Conservation (phyloP, 2,329 filamentous ascomycete species). For the Aspergillus sp. region DNA sequence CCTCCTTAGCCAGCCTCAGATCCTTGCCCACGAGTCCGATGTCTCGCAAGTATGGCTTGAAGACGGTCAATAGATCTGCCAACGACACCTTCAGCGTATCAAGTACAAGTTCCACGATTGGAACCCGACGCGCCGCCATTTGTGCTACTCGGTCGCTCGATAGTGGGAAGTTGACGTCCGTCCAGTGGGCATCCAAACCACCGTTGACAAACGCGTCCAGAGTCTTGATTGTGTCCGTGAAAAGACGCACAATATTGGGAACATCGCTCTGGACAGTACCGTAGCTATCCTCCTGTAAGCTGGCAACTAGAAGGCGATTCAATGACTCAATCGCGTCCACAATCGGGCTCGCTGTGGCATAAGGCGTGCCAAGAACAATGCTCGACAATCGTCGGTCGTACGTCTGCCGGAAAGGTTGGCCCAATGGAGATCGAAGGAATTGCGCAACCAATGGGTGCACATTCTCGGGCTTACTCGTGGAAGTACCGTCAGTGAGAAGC, state of each 20-base stretch:
- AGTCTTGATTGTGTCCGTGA: conserved; percentile 60
- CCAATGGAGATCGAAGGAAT: conserved; percentile 48
- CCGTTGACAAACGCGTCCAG: conserved; percentile 58
- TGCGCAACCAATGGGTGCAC: conserved; percentile 42
- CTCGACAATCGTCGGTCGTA: conserved; percentile 58
- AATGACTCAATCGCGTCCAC: conserved; percentile 64
- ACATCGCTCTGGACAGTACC: conserved; percentile 83
- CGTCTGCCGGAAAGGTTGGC: conserved; percentile 61
- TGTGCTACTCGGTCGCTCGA: conserved; percentile 22
- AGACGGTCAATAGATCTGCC: conserved; percentile 57
- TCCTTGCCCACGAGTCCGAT: conserved; percentile 64
- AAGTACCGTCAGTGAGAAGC: conserved; percentile 22
- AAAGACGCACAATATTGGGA: conserved; percentile 61
- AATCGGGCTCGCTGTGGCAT: conserved; percentile 60
- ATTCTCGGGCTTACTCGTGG: conserved; percentile 41
- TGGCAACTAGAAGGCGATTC: conserved; percentile 60
- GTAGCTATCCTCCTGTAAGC: conserved; percentile 70
- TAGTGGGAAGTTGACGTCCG: conserved; percentile 55
- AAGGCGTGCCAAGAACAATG: conserved; percentile 65
- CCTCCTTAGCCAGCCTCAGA: conserved; percentile 64
- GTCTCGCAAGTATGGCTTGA: conserved; percentile 65
- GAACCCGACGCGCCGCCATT: conserved; percentile 34
- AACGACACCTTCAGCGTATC: conserved; percentile 58
- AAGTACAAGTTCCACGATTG: conserved; percentile 64
- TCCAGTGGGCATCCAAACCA: conserved; percentile 61